A percentile compares a stretch with the other conserved stretches of the same genome.
These are phyloP conservation scores for Draba incana DNA, from an alignment of 345 rosid species.

Conservation along the genomic window DNA sequence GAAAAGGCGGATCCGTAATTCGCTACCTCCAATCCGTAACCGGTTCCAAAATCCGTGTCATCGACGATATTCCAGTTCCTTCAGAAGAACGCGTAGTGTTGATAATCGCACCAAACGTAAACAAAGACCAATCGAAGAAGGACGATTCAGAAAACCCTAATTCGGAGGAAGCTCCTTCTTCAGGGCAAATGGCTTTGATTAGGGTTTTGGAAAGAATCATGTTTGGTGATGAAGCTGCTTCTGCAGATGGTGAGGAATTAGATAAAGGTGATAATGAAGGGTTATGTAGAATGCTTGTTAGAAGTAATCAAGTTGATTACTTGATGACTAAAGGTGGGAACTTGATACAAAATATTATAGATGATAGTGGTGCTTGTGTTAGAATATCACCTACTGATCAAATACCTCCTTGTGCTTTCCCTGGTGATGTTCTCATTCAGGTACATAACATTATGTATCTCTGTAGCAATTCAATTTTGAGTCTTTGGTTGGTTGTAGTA, in stretches of 20 bases:
- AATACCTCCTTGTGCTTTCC: constrained; percentile 57
- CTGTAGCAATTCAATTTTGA: constrained; percentile 1
- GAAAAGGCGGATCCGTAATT: constrained; percentile 51
- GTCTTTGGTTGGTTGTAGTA: constrained; percentile 12
- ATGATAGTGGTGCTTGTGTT: constrained; percentile 55
- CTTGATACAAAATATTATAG: constrained; percentile 58
- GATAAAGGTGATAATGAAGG: constrained; percentile 47
- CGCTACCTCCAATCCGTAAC: constrained; percentile 50
- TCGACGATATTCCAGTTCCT: constrained; percentile 49
- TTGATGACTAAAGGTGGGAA: constrained; percentile 52
- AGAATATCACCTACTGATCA: constrained; percentile 57
- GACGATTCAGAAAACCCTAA: constrained; percentile 21
- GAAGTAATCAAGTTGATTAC: constrained; percentile 50
- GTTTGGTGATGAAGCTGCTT: constrained; percentile 50
- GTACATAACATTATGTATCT: constrained; percentile 30
- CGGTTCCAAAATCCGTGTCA: constrained; percentile 51
- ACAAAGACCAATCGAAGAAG: constrained; percentile 20
- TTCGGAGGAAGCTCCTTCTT: constrained; percentile 45
- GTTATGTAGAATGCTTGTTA: constrained; percentile 60
- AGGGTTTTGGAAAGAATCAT: constrained; percentile 72
- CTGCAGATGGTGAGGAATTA: constrained; percentile 40
- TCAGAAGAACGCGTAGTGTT: constrained; percentile 50
- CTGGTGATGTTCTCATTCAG: constrained; percentile 65
- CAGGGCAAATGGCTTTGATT: constrained; percentile 56
- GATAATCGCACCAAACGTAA: constrained; percentile 36